A percentile compares a stretch with the other conserved stretches of the same genome.
Evolutionary conservation across 495 filamentous ascomycete genomes (phyloP).

Genomic region (Astrocystis sublimbata): DNA sequence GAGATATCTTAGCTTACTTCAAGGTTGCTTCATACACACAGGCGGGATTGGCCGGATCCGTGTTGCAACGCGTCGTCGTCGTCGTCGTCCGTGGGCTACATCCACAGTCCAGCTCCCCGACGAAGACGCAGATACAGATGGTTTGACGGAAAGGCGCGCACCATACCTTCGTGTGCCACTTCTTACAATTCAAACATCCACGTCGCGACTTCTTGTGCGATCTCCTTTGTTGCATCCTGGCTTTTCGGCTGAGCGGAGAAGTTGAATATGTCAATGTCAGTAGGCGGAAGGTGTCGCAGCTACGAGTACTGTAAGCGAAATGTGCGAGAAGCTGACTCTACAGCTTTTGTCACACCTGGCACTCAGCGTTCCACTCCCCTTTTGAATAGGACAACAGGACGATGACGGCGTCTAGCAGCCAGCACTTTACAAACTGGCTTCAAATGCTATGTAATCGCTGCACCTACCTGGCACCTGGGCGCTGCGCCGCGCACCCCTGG

Average conservation of each 20-base stretch:
- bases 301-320: neutral
- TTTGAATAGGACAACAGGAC: slow-evolving; percentile 2
- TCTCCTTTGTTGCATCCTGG: slow-evolving; percentile 35
- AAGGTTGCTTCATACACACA: too few species aligned
- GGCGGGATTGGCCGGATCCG: neutral
- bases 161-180: slow-evolving; percentile 41
- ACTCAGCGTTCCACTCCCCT: neutral
- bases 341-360: neutral
- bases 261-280: neutral
- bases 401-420: neutral
- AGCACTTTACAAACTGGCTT: neutral
- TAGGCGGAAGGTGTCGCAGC: neutral
- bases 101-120: neutral
- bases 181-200: slow-evolving; percentile 42
- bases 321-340: slow-evolving; percentile 5
- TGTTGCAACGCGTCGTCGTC: neutral
- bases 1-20: slow-evolving; percentile 7
- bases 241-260: neutral
- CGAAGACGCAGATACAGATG: neutral
- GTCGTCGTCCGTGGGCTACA: too few species aligned
- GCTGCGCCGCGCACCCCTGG: slow-evolving; percentile 5
- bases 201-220: slow-evolving; percentile 42
- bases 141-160: slow-evolving; percentile 8
- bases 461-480: neutral
- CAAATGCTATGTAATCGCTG: slow-evolving; percentile 6